Evolutionary conservation across 805 yeast species (phyloP).

Genomic region (Cyberlindnera maritima): DNA sequence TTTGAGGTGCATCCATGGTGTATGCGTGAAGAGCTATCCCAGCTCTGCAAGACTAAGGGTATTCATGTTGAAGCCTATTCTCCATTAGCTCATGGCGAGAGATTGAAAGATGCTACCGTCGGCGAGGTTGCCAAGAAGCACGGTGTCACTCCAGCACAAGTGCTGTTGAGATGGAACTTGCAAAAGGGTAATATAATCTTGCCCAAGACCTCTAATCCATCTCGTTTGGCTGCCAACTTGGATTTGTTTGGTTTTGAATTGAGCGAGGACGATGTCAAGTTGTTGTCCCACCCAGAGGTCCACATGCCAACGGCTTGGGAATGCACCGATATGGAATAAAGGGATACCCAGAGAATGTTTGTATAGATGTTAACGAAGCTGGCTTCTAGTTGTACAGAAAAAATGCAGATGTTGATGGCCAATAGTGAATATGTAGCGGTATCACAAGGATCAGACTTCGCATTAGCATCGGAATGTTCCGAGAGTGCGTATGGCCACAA

Average conservation of each 20-base stretch:
- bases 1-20: conserved; percentile 57
- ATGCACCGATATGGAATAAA: conserved; percentile 17
- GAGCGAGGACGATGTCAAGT: conserved; percentile 37
- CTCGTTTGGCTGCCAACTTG: conserved; percentile 40
- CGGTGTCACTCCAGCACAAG: conserved; percentile 45
- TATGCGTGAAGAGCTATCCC: conserved; percentile 38
- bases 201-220: conserved; percentile 41
- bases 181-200: conserved; percentile 56
- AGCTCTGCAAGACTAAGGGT: conserved; percentile 42
- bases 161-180: conserved; percentile 56
- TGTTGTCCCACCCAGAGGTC: conserved; percentile 49
- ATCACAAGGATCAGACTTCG: too few species aligned
- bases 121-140: conserved; percentile 39
- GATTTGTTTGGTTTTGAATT: conserved; percentile 44
- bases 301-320: conserved; percentile 81
- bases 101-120: conserved; percentile 44
- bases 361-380: too few species aligned
- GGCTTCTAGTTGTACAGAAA: too few species aligned
- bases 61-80: conserved; percentile 60
- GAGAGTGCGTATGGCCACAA: too few species aligned
- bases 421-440: too few species aligned
- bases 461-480: too few species aligned
- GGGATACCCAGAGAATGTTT: too few species aligned
- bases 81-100: conserved; percentile 57
- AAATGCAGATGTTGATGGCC: too few species aligned